A percentile compares a stretch with the other conserved stretches of the same genome.
Conservation (phyloP, 1,284 basidiomycete species). For the Puccinia horiana region DNA sequence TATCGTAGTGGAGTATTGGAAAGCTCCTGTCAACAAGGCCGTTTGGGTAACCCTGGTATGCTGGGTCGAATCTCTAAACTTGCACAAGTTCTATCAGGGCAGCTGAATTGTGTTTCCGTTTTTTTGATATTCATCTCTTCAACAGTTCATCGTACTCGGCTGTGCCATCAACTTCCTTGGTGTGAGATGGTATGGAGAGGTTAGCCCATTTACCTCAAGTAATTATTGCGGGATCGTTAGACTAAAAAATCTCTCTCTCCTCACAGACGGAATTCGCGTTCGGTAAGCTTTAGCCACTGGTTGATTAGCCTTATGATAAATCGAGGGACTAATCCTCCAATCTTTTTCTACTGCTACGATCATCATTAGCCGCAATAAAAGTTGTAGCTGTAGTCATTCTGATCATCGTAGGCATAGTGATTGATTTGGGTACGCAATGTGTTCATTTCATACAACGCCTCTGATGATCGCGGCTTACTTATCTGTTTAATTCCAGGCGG, state of each 20-base stretch:
- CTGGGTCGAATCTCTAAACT: constrained; percentile 29
- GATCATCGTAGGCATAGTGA: constrained; percentile 68
- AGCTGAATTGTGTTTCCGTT: background rate
- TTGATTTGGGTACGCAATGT: constrained; percentile 71
- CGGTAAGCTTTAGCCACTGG: background rate
- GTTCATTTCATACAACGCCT: constrained; percentile 59
- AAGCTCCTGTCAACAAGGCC: constrained; percentile 52
- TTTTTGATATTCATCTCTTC: constrained; percentile 44
- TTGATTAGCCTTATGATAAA: background rate
- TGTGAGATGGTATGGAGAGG: constrained; percentile 69
- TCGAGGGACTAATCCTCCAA: background rate
- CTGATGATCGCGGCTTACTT: constrained; percentile 50
- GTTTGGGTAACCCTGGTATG: constrained; percentile 14
- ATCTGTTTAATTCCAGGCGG: constrained; percentile 66
- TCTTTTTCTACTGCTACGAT: background rate
- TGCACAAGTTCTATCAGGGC: constrained; percentile 3
- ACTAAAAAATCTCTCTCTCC: constrained; percentile 35
- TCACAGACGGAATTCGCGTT: constrained; percentile 49
- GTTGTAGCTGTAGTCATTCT: constrained; percentile 61
- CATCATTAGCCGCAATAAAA: constrained; percentile 35
- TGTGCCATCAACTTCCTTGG: constrained; percentile 59
- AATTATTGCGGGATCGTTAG: background rate
- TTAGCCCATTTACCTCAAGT: constrained; percentile 16
- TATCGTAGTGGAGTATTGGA: constrained; percentile 50
- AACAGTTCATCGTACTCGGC: constrained; percentile 48